Base-by-base conservation (phyloP, 2,329 filamentous ascomycete genomes). In the Lecanicillium sp. region DNA sequence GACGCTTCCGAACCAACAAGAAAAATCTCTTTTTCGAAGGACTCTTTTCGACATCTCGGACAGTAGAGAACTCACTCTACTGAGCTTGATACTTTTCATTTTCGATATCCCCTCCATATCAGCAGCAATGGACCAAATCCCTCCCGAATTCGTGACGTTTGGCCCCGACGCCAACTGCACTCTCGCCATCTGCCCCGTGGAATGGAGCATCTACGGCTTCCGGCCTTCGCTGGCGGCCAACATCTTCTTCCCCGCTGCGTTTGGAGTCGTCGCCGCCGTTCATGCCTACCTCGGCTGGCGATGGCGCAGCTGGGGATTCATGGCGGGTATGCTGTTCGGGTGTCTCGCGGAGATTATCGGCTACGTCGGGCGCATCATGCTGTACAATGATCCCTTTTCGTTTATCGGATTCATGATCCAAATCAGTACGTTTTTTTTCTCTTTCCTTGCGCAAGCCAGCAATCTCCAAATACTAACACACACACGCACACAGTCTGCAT, bases 361-460 rank as follows among this genome's bases (percentile, higher is more conserved):
- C 14, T 85, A 85, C 45, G 57, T 61, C 2, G 81, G 77, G 3
- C 68, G 81, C 10, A 62, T 82, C 37, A 52, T 77, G 49, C 60
- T 79, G 42, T 68, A 71, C 45, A 44, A 68, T 32, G 73, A 83
- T 48, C 75, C 77, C 0, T 84, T 79, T 51, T 63, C 54, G 34
- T 71, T 79, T 51, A 52, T 53, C 11, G 75, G 69, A 7, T 85
- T 84, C 53, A 68, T 83, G 53, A 68, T 82, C n/a, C 76, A 84
- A 52, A 81, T 82, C 46, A 62, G 72, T 73, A 51, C 34, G 66
- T 57, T 33, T 17, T 3, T 18, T 27, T 15, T 25, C 25, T 25
- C 15, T 31, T 22, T 28, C 14, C 10, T 2, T 4, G 31, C 17
- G 7, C 17, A 15, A 4, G 13, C 17, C 17, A 7, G 20, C 6